A percentile compares a stretch with the other conserved stretches of the same genome.
These are phyloP conservation scores for Erythrobasidium yunnanense DNA, from an alignment of 768 basidiomycete genomes.

Conservation along the genomic window DNA sequence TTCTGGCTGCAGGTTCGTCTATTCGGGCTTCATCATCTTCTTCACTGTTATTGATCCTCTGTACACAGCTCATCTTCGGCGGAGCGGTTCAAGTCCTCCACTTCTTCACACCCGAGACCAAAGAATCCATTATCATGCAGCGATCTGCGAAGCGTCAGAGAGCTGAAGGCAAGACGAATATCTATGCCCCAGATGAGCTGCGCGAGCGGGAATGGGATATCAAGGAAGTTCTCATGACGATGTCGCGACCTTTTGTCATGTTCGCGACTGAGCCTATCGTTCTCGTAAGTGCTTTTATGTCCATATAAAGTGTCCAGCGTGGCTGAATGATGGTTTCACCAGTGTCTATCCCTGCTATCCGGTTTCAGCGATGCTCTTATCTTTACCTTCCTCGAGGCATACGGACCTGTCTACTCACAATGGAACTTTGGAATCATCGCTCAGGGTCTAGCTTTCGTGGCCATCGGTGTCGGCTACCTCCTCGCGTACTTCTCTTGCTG, in stretches of 20 bases:
- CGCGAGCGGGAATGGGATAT: slow-evolving; percentile 31
- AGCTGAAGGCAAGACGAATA: slow-evolving; percentile 34
- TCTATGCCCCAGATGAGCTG: slow-evolving; percentile 39
- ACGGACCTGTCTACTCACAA: slow-evolving; percentile 37
- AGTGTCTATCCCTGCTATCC: slow-evolving; percentile 38
- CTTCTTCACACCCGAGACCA: slow-evolving; percentile 39
- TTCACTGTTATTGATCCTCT: too few relatives aligned
- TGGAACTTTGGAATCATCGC: slow-evolving; percentile 37
- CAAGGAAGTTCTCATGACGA: neutral
- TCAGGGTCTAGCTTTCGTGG: slow-evolving; percentile 38
- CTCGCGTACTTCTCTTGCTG: slow-evolving; percentile 36
- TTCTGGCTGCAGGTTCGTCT: slow-evolving; percentile 35
- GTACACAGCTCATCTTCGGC: slow-evolving; percentile 38
- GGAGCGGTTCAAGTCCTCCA: slow-evolving; percentile 38
- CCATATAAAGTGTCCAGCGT: neutral
- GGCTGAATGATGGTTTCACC: slow-evolving; percentile 27
- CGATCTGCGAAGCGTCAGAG: slow-evolving; percentile 35
- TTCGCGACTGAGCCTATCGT: slow-evolving; percentile 34
- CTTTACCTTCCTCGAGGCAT: slow-evolving; percentile 41
- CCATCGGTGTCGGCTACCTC: slow-evolving; percentile 39
- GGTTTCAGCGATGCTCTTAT: slow-evolving; percentile 41
- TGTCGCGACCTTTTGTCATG: slow-evolving; percentile 35
- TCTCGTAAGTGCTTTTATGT: too few relatives aligned
- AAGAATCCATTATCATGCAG: slow-evolving; percentile 36
- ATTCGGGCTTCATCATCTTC: too few relatives aligned